Percentiles rank a stretch among this genome's conserved stretches.
Conservation (phyloP, 2,329 filamentous ascomycete genomes). For the Dendrostoma leiphaemia region DNA sequence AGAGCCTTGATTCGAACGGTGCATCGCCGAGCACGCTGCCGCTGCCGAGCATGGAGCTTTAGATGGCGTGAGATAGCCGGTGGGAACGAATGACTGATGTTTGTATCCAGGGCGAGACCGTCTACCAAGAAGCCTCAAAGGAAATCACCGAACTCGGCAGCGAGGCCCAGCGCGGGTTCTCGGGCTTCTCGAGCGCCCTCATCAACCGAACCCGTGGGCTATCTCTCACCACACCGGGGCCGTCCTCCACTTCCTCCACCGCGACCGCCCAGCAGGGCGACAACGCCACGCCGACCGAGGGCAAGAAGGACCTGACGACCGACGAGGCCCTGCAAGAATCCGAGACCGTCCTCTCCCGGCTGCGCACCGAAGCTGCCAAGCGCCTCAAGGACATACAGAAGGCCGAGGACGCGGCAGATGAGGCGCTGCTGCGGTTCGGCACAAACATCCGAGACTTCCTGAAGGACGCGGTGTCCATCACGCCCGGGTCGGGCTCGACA, state of each 20-base stretch:
- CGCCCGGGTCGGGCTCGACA: constrained; percentile 61
- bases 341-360: constrained; percentile 70
- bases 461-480: constrained; percentile 84
- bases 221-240: constrained; percentile 51
- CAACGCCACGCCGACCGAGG: constrained; percentile 43
- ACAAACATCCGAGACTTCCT: constrained; percentile 87
- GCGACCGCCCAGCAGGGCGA: constrained; percentile 34
- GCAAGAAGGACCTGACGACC: constrained; percentile 31
- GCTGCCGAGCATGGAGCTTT: no score
- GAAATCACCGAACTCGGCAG: constrained; percentile 77
- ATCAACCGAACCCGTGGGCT: constrained; percentile 72
- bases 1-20: no score
- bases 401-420: constrained; percentile 94
- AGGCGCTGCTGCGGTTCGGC: constrained; percentile 89
- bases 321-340: constrained; percentile 47
- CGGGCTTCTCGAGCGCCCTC: constrained; percentile 64
- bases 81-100: not conserved
- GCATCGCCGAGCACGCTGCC: no score
- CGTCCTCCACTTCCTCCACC: constrained; percentile 23
- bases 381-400: constrained; percentile 84
- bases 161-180: constrained; percentile 80
- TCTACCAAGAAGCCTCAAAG: constrained; percentile 82
- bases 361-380: constrained; percentile 76
- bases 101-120: constrained; percentile 64
- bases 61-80: no score